phyloP scores from a whole-genome alignment of 1,284 basidiomycete genomes.

The Ganoderma multipileum region DNA sequence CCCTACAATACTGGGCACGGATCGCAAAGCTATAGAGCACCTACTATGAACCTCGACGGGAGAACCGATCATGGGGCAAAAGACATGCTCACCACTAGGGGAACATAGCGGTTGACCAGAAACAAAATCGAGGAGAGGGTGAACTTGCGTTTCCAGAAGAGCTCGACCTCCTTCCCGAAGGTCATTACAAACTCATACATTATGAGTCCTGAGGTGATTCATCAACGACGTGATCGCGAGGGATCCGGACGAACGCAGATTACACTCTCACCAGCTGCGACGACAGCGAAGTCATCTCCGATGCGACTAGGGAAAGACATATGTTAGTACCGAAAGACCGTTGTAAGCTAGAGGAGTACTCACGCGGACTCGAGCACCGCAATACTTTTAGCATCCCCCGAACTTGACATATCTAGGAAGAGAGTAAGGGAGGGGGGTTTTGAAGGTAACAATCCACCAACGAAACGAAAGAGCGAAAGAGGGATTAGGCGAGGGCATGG shows the following conservation, averaged over 20 bases:
- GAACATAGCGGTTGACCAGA: constrained; percentile 16
- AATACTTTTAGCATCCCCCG: not conserved
- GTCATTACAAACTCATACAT: constrained; percentile 17
- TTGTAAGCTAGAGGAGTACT: not conserved
- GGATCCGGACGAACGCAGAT: not conserved
- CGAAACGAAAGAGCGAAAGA: too few relatives aligned
- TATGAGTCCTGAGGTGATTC: constrained; percentile 4
- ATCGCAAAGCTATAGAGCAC: not conserved
- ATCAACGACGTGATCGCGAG: not conserved
- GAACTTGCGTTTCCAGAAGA: constrained; percentile 17
- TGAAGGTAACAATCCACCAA: not conserved
- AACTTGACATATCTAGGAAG: constrained; percentile 4
- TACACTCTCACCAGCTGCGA: not conserved
- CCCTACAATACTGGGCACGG: not conserved
- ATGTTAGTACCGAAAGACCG: not conserved
- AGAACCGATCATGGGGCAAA: not conserved
- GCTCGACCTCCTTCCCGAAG: constrained; percentile 13
- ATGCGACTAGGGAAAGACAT: not conserved
- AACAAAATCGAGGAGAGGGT: constrained; percentile 12
- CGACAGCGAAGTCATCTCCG: constrained; percentile 2
- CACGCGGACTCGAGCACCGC: not conserved
- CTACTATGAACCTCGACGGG: not conserved
- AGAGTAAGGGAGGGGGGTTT: not conserved
- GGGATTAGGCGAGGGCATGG: too few relatives aligned
- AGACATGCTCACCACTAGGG: not conserved